Evolutionary conservation across 2,329 filamentous ascomycete genomes (phyloP).

Genomic region (Achaetomium macrosporum): DNA sequence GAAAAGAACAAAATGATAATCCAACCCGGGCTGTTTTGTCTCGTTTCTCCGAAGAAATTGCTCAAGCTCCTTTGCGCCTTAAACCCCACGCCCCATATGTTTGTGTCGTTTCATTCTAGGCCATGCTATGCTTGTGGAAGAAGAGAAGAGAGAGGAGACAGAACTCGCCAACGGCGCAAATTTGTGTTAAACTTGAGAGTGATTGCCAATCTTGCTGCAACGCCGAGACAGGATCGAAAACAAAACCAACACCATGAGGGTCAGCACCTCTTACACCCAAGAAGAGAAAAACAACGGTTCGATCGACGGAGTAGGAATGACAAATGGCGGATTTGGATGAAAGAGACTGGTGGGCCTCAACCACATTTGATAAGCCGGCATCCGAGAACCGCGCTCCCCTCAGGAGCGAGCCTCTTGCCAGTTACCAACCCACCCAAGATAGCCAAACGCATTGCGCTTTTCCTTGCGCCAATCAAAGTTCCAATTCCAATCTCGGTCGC

Average conservation of each 20-base stretch:
- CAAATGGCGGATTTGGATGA: not conserved
- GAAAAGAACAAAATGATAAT: conserved; percentile 22
- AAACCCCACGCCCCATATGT: conserved; percentile 13
- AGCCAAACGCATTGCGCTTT: conserved; percentile 61
- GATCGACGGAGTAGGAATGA: conserved; percentile 19
- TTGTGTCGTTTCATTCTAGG: conserved; percentile 24
- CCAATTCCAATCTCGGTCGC: conserved; percentile 49
- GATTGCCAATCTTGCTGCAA: too few relatives aligned
- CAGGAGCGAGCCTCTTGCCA: conserved; percentile 59
- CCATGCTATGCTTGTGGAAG: conserved; percentile 14
- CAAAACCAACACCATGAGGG: conserved; percentile 22
- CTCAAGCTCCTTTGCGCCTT: conserved; percentile 8
- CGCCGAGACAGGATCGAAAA: too few relatives aligned
- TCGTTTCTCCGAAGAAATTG: conserved; percentile 17
- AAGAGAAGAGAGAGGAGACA: conserved; percentile 2
- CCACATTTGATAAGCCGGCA: conserved; percentile 53
- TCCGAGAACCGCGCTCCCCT: conserved; percentile 26
- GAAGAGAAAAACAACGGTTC: conserved; percentile 24
- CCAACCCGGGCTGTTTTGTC: conserved; percentile 22
- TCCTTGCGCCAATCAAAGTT: conserved; percentile 52
- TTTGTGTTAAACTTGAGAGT: too few relatives aligned
- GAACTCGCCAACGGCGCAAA: not conserved
- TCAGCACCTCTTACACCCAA: conserved; percentile 22
- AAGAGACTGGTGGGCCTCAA: conserved; percentile 34
- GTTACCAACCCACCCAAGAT: conserved; percentile 92